Percentiles rank a stretch among this genome's conserved stretches.
phyloP scores from a whole-genome alignment of 176 grass and related monocot genomes.

The Phyllostachys edulis region DNA sequence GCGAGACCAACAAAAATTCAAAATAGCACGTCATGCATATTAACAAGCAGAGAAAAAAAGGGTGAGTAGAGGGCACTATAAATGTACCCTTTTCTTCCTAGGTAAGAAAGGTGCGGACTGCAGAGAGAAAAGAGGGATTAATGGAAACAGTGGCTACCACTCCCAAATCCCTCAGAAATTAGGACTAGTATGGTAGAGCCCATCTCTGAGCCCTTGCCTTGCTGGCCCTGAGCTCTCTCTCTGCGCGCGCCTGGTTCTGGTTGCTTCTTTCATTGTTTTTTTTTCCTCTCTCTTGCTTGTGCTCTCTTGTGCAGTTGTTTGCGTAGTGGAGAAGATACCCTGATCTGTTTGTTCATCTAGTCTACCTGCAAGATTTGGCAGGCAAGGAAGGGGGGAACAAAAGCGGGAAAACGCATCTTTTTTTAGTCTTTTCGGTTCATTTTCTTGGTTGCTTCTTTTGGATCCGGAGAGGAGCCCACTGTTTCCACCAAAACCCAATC shows the following conservation, averaged over 20 bases:
- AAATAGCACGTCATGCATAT: conserved; percentile 12
- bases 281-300: conserved; percentile 25
- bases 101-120: background rate
- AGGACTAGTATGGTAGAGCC: conserved; percentile 42
- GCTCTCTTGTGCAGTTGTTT: conserved; percentile 18
- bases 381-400: conserved; percentile 8
- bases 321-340: conserved; percentile 21
- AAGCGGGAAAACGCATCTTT: conserved; percentile 30
- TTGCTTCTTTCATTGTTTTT: conserved; percentile 26
- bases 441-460: conserved; percentile 49
- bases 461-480: conserved; percentile 45
- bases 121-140: background rate
- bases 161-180: conserved; percentile 41
- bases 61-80: background rate
- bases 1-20: background rate
- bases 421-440: conserved; percentile 30
- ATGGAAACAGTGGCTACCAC: conserved; percentile 27
- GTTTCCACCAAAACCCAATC: conserved; percentile 43
- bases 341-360: conserved; percentile 35
- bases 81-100: conserved; percentile 16
- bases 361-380: conserved; percentile 22
- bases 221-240: conserved; percentile 38
- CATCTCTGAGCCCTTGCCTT: conserved; percentile 48
- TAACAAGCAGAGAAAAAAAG: background rate
- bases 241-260: background rate